phyloP scores from a whole-genome alignment of 176 grass and related monocot genomes.

The Aegilops bicornis region DNA sequence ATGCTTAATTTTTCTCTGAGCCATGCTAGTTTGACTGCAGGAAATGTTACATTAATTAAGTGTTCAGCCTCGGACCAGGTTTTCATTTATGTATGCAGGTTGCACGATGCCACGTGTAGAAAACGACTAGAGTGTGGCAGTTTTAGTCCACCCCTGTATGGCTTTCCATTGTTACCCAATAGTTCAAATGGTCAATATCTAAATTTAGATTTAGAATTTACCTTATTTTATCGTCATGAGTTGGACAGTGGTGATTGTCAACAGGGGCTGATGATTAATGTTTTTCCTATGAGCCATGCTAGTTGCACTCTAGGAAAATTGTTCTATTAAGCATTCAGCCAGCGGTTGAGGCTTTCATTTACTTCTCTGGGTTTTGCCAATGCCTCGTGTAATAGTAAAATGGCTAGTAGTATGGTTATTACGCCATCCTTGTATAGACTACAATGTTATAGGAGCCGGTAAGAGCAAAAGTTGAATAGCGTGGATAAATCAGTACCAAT shows the following conservation, averaged over 20 bases:
- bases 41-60: too few species aligned
- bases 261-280: neutral
- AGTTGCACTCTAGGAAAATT: neutral
- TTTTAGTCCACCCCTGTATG: too few species aligned
- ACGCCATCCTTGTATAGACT: too few species aligned
- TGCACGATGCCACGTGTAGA: too few species aligned
- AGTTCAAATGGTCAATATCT: neutral
- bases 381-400: neutral
- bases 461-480: too few species aligned
- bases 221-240: neutral
- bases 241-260: neutral
- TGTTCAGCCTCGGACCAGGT: too few species aligned
- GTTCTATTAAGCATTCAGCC: neutral
- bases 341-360: neutral
- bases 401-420: neutral
- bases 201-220: neutral
- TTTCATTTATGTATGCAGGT: too few species aligned
- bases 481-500: too few species aligned
- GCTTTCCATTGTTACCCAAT: neutral
- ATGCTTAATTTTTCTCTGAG: too few species aligned
- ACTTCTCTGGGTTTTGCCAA: neutral
- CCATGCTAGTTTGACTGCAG: too few species aligned
- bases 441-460: too few species aligned
- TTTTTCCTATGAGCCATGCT: neutral
- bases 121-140: too few species aligned